Base-by-base conservation (phyloP, 1,284 basidiomycete genomes). In the Blastosporella zonata region DNA sequence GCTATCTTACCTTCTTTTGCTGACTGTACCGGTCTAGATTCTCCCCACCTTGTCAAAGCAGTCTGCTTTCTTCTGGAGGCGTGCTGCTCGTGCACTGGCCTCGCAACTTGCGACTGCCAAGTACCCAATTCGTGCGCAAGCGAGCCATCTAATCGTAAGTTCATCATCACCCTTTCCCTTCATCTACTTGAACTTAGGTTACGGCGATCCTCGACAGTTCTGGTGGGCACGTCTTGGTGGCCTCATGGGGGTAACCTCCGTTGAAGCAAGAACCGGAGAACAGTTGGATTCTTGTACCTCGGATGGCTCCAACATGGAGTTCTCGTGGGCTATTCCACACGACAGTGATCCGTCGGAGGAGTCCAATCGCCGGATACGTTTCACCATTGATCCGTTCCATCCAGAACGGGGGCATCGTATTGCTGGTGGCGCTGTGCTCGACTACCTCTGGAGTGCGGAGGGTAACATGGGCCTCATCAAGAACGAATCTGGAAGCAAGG, bases 161-260 rank as follows among this genome's bases (percentile, higher is more conserved):
- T 17, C 8, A 18, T 25, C 33, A 15, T 10, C 7, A 13, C 22
- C 20, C 17, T 40, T 37, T 4, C 10, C 20, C 12, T 36, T 36
- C 10, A 21, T 6, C 8, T n/a, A 7, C n/a, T 25, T 13, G 6
- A 23, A 20, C 36, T 21, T 34, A 22, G 4, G 31, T 15, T 33
- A 27, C 33, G 33, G 6, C 18, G 22, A n/a, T 18, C 29, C n/a
- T 27, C n/a, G 6, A 12, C 34, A 47, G 49, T 55, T 57, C 31
- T 57, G 55, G 55, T 56, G 55, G 55, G 55, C 55, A 17, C 45
- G 55, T n/a, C 55, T 57, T 33, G 55, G 53, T 17, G 55, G 53
- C 17, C 27, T 57, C 22, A 57, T 53, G 33, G 53, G 55, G 18
- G 36, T 47, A 21, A 46, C 50, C 18, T 35, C 44, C n/a, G 41